Conservation (phyloP, 2,329 filamentous ascomycete species). For the Salinomyces thailandicus region DNA sequence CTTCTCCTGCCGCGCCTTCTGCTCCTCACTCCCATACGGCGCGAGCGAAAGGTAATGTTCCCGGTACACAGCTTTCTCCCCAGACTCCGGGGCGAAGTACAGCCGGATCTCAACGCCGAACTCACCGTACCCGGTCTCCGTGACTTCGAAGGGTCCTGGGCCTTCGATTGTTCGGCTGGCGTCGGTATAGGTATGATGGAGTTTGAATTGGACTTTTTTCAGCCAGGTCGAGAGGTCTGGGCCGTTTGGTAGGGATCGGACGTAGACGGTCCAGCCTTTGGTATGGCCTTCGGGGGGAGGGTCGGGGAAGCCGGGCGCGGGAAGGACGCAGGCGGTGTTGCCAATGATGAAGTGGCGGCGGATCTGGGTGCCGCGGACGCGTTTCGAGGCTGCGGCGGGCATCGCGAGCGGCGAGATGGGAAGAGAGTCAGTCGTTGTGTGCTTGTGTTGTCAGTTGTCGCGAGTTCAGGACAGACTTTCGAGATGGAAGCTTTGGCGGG, state of each 20-base stretch:
- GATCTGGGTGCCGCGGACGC: constrained; percentile 24
- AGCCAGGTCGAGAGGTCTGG: constrained; percentile 87
- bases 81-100: constrained; percentile 78
- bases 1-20: constrained; percentile 56
- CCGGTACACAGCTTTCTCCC: constrained; percentile 90
- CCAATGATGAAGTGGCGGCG: constrained; percentile 35
- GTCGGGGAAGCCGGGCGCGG: constrained; percentile 64
- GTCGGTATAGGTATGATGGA: constrained; percentile 94
- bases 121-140: constrained; percentile 94
- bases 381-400: constrained; percentile 28
- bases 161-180: constrained; percentile 75
- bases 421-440: too few species aligned
- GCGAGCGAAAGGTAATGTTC: constrained; percentile 89
- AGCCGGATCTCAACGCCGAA: constrained; percentile 94
- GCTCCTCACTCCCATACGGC: constrained; percentile 70
- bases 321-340: constrained; percentile 46
- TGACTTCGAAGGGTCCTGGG: constrained; percentile 64
- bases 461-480: too few species aligned
- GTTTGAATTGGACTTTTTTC: constrained; percentile 93
- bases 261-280: constrained; percentile 92
- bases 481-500: too few species aligned
- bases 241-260: constrained; percentile 78
- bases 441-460: neutral
- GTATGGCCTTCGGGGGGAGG: constrained; percentile 83
- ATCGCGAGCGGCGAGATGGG: constrained; percentile 13